Base-by-base conservation (phyloP, 768 basidiomycete species). In the Boletus speciosus region DNA sequence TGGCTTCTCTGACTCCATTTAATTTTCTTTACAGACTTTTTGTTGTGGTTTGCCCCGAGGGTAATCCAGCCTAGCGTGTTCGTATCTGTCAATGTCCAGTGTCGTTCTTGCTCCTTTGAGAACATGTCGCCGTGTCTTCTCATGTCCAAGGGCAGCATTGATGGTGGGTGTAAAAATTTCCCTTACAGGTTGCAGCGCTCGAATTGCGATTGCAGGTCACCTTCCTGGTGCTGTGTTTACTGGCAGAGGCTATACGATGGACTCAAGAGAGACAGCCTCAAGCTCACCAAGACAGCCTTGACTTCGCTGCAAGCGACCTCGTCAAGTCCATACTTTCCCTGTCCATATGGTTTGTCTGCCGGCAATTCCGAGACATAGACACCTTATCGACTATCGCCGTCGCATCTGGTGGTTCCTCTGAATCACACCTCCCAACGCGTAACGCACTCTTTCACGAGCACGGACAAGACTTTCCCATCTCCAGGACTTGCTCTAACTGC, bases 271-370 rank as follows among this genome's bases (percentile, higher is more conserved):
- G 19, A 19, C 48, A 51, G 19, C 47, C 32, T n/a, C 48, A 32
- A 38, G 25, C 27, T 27, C 47, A 25, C 9, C 49, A 32, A 36
- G 55, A 58, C 54, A 49, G 43, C 10, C 49, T 67, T 31, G 56
- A 38, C 15, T 62, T 65, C 16, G 65, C 56, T 47, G 44, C 55
- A 34, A 62, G 34, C 8, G 61, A 71, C 46, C 43, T 61, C 19
- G 16, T 40, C 46, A 69, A 69, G 43, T 47, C 52, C 9, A 12
- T 51, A 3, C 12, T 64, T 43, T 65, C 57, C 29, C 29, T 67
- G 2, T 55, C 16, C 32, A 21, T 60, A 12, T 67, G 62, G 61
- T 44, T 57, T 15, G 29, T 47, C 31, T 42, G 32, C 32, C 35
- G 39, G 49, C 50, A 25, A 31, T 34, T 59, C 27, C 58, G 37